Conservation (phyloP, 2,329 filamentous ascomycete species). For the Alternaria panax region DNA sequence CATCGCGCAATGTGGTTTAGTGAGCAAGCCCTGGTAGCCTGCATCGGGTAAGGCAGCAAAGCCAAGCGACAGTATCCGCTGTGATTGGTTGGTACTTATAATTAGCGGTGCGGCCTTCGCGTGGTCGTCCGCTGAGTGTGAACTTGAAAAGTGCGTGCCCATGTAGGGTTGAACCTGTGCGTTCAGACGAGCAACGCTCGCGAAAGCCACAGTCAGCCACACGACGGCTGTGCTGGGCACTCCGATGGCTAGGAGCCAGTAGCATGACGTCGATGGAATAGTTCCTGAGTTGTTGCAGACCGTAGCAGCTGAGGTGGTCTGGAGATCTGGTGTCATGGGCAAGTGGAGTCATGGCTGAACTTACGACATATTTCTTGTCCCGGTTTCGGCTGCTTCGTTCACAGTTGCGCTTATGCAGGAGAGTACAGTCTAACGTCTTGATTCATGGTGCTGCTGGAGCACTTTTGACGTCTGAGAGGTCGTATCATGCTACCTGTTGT, state of each 20-base stretch:
- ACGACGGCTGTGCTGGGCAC: constrained; percentile 44
- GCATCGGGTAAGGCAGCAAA: constrained; percentile 37
- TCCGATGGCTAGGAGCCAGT: constrained; percentile 40
- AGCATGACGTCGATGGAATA: constrained; percentile 35
- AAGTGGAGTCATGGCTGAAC: constrained; percentile 45
- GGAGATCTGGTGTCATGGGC: constrained; percentile 42
- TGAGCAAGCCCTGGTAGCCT: constrained; percentile 19
- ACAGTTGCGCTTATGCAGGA: constrained; percentile 46
- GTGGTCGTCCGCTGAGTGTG: constrained; percentile 39
- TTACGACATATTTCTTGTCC: constrained; percentile 10
- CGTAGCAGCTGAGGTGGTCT: constrained; percentile 44
- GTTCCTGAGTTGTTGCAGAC: constrained; percentile 30
- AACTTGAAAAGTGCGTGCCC: constrained; percentile 32
- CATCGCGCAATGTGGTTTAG: constrained; percentile 32
- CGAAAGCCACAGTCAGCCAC: constrained; percentile 46
- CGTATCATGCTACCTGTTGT: constrained; percentile 35
- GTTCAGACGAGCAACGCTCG: constrained; percentile 32
- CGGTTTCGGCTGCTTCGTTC: constrained; percentile 33
- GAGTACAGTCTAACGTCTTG: constrained; percentile 41
- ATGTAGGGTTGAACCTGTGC: constrained; percentile 30
- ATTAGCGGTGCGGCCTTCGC: constrained; percentile 46
- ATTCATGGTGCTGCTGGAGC: constrained; percentile 38
- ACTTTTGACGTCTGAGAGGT: constrained; percentile 40
- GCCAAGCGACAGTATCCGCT: constrained; percentile 25
- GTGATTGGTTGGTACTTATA: constrained; percentile 40